phyloP scores from a whole-genome alignment of 2,329 filamentous ascomycete genomes.

The Phaeosphaeria sp. region DNA sequence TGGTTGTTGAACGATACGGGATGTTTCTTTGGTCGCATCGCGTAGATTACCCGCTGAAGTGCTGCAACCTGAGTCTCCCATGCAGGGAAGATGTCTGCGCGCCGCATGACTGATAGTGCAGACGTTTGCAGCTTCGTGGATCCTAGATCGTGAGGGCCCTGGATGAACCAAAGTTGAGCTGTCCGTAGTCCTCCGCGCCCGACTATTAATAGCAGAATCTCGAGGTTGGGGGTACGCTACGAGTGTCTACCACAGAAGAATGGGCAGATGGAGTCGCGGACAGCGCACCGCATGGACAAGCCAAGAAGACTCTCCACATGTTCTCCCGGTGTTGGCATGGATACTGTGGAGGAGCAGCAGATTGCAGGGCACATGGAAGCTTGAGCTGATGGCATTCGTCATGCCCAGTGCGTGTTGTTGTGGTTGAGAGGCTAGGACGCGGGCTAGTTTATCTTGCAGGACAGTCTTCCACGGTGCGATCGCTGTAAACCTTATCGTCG shows the following conservation, averaged over 20 bases:
- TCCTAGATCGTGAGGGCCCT: neutral
- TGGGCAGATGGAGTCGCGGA: neutral
- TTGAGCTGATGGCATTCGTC: neutral
- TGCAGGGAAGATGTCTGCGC: neutral
- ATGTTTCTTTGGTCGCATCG: neutral
- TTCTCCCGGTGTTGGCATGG: neutral
- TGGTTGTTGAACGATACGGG: neutral
- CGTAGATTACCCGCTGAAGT: neutral
- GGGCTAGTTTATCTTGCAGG: neutral
- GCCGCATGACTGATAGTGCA: neutral
- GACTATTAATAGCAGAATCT: neutral
- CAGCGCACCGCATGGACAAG: neutral
- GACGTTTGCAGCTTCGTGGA: neutral
- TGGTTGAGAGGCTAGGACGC: conserved; percentile 4
- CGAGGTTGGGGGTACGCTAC: no score
- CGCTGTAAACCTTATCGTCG: neutral
- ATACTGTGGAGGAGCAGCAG: conserved; percentile 1
- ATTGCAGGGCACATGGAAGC: neutral
- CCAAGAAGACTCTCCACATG: neutral
- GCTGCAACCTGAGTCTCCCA: neutral
- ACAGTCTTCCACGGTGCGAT: neutral
- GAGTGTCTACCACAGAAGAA: no score
- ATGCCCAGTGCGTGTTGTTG: neutral
- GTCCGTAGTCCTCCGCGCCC: neutral
- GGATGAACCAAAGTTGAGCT: neutral